These are phyloP conservation scores for Phytopythium cucurbitacearum DNA, from an alignment of 352 stramenopile genomes.

Conservation along the genomic window DNA sequence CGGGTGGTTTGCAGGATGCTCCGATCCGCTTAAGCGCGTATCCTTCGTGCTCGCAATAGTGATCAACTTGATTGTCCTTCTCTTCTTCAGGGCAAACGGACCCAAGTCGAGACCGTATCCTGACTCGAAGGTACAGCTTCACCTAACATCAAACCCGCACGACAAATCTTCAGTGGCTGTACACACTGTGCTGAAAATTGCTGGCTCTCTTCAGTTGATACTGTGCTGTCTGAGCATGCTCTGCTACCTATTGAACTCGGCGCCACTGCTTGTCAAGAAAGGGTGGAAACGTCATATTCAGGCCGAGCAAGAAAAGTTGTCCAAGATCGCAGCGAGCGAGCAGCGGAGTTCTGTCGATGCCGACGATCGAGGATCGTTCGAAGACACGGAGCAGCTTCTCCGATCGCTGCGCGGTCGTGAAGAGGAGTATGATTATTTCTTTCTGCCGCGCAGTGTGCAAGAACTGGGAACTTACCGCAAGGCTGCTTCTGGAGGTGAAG, in stretches of 20 bases:
- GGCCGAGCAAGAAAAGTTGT: constrained; percentile 27
- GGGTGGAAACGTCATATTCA: constrained; percentile 58
- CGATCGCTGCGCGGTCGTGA: constrained; percentile 53
- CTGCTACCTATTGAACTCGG: constrained; percentile 64
- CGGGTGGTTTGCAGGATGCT: constrained; percentile 30
- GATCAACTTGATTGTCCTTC: constrained; percentile 56
- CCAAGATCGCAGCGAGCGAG: constrained; percentile 35
- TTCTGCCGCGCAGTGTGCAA: constrained; percentile 21
- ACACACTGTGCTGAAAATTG: constrained; percentile 31
- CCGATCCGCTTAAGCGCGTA: constrained; percentile 41
- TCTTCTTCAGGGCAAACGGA: constrained; percentile 54
- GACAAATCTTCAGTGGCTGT: constrained; percentile 24
- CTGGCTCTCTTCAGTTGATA: constrained; percentile 45
- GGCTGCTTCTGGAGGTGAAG: no score
- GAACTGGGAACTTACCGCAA: not conserved
- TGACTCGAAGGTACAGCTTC: constrained; percentile 29
- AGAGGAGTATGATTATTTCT: constrained; percentile 62
- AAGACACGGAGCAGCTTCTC: constrained; percentile 58
- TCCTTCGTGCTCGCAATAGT: constrained; percentile 45
- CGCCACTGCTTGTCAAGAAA: constrained; percentile 63
- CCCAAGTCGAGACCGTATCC: constrained; percentile 54
- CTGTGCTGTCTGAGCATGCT: constrained; percentile 44
- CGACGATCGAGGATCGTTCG: constrained; percentile 49
- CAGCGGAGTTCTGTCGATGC: constrained; percentile 18
- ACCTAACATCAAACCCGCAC: constrained; percentile 11